These are phyloP conservation scores for Aotearoamyces nothofagi DNA, from an alignment of 2,329 filamentous ascomycete genomes.

Conservation along the genomic window DNA sequence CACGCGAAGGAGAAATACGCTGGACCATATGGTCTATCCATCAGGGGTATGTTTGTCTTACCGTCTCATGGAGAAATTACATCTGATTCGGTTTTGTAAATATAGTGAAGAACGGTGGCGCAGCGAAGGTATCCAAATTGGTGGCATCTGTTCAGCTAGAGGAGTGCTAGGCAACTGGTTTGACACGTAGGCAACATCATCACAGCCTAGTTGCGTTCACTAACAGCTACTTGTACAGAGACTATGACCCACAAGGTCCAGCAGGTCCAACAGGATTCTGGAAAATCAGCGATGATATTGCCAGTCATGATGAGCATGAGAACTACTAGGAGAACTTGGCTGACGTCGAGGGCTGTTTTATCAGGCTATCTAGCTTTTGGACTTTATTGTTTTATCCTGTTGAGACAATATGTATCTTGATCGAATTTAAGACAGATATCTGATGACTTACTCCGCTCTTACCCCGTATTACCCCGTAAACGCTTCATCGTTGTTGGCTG, in stretches of 20 bases:
- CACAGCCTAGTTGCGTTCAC: constrained; percentile 1
- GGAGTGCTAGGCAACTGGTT: constrained; percentile 69
- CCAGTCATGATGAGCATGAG: constrained; percentile 2
- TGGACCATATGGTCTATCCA: constrained; percentile 60
- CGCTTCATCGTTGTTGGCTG: no score
- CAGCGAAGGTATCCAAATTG: constrained; percentile 63
- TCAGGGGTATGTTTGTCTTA: constrained; percentile 24
- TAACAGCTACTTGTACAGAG: constrained; percentile 22
- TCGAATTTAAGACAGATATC: no score
- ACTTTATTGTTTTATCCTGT: no score
- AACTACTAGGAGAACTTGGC: constrained; percentile 3
- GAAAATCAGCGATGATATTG: constrained; percentile 45
- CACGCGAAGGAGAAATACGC: constrained; percentile 53
- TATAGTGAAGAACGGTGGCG: constrained; percentile 56
- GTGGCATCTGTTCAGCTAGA: constrained; percentile 46
- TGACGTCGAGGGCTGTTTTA: no score
- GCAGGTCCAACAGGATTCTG: constrained; percentile 65
- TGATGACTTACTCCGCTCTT: no score
- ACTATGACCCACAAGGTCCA: constrained; percentile 53
- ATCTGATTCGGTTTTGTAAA: no score
- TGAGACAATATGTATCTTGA: no score
- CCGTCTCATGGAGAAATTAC: no score
- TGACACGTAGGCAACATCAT: constrained; percentile 37
- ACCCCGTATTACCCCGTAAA: no score
- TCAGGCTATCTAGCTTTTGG: no score